A percentile compares a stretch with the other conserved stretches of the same genome.
Evolutionary conservation across 2,329 filamentous ascomycete genomes (phyloP).

Genomic region (Ambrosiella cleistominuta): DNA sequence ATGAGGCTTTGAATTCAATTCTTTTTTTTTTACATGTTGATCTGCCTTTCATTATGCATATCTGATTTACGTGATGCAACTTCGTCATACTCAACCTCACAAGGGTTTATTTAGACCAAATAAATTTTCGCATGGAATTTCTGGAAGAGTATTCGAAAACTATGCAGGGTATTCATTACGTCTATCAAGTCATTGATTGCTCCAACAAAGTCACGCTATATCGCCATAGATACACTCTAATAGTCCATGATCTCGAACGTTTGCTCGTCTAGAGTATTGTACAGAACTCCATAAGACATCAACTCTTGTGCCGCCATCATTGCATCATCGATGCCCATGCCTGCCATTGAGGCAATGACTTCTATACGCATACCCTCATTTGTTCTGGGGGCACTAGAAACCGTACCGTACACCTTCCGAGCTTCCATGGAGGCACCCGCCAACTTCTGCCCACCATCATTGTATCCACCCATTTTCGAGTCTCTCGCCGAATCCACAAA

Average conservation of each 20-base stretch:
- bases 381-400: constrained; percentile 49
- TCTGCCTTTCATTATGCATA: neutral
- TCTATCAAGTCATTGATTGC: constrained; percentile 2
- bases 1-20: neutral
- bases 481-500: constrained; percentile 32
- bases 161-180: neutral
- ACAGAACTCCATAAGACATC: constrained; percentile 55
- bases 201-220: neutral
- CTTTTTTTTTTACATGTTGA: neutral
- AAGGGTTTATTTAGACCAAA: too few species aligned
- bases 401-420: constrained; percentile 51
- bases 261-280: constrained; percentile 79
- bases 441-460: constrained; percentile 20
- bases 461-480: constrained; percentile 20
- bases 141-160: too few species aligned
- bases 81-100: too few species aligned
- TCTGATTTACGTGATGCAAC: neutral
- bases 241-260: constrained; percentile 77
- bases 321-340: constrained; percentile 53
- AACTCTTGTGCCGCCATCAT: constrained; percentile 68
- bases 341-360: constrained; percentile 48
- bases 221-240: constrained; percentile 17
- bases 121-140: too few species aligned
- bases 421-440: constrained; percentile 37
- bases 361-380: constrained; percentile 76